phyloP scores from a whole-genome alignment of 805 yeast genomes.

The Ogataea ganodermae region DNA sequence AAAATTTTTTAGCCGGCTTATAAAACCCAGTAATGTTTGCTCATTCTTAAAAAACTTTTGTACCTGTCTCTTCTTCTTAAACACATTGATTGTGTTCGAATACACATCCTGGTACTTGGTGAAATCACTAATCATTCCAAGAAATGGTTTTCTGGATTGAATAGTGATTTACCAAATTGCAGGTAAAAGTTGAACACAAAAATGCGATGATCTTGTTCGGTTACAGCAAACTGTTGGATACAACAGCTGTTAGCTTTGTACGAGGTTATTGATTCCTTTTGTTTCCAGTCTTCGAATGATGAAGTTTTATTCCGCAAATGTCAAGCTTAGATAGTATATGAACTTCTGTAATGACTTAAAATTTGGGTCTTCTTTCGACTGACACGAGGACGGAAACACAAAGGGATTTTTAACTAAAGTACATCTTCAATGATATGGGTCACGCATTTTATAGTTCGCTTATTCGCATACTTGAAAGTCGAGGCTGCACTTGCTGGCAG shows the following conservation, averaged over 20 bases:
- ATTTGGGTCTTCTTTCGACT: conserved; percentile 43
- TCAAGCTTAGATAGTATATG: conserved; percentile 49
- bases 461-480: too few relatives aligned
- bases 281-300: conserved; percentile 21
- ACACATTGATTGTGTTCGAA: background rate
- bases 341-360: conserved; percentile 38
- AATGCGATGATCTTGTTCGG: background rate
- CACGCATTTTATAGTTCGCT: background rate
- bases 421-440: background rate
- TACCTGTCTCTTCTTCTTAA: background rate
- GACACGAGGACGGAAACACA: conserved; percentile 17
- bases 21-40: background rate
- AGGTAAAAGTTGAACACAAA: background rate
- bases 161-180: background rate
- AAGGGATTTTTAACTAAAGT: background rate
- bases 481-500: too few relatives aligned
- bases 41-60: background rate
- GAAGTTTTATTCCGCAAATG: conserved; percentile 38
- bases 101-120: background rate
- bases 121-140: background rate
- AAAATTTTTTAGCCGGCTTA: background rate
- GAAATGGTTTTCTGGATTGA: conserved; percentile 2
- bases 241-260: background rate
- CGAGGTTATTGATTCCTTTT: background rate
- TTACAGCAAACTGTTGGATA: background rate